phyloP scores from a whole-genome alignment of 2,329 filamentous ascomycete species.

The Aspergillus sp. region DNA sequence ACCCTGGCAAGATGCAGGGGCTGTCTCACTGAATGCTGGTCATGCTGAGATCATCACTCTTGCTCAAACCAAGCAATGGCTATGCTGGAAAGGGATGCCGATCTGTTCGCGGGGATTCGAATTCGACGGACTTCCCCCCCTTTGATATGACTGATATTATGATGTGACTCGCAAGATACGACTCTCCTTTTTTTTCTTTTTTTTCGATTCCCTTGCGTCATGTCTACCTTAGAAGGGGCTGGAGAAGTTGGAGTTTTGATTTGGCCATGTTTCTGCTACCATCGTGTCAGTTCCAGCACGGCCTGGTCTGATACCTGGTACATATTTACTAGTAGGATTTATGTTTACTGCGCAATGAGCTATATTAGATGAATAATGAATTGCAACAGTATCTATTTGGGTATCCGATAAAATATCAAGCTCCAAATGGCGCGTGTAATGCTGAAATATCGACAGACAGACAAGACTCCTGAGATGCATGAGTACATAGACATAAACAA shows the following conservation, averaged over 20 bases:
- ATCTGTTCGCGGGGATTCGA: constrained; percentile 1
- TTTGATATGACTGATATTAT: not conserved
- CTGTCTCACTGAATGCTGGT: constrained; percentile 13
- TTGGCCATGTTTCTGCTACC: not conserved
- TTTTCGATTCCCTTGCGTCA: not conserved
- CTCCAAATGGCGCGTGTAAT: constrained; percentile 1
- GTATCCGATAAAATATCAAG: constrained; percentile 15
- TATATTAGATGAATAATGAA: constrained; percentile 4
- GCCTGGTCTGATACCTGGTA: not conserved
- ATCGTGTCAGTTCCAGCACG: not conserved
- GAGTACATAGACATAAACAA: not conserved
- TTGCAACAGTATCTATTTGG: constrained; percentile 14
- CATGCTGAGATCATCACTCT: constrained; percentile 11
- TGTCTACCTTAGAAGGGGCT: constrained; percentile 14
- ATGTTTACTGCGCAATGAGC: not conserved
- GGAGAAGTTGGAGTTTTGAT: constrained; percentile 16
- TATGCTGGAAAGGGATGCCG: constrained; percentile 9
- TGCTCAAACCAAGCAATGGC: not conserved
- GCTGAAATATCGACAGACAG: not conserved
- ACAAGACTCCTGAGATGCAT: constrained; percentile 21
- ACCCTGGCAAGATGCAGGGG: not conserved
- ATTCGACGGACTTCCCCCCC: not conserved
- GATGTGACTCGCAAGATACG: not conserved
- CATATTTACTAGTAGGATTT: not conserved
- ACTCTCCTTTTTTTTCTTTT: not conserved